Conservation (phyloP, 108 stramenopile genomes). For the Poteriospumella lacustris region DNA sequence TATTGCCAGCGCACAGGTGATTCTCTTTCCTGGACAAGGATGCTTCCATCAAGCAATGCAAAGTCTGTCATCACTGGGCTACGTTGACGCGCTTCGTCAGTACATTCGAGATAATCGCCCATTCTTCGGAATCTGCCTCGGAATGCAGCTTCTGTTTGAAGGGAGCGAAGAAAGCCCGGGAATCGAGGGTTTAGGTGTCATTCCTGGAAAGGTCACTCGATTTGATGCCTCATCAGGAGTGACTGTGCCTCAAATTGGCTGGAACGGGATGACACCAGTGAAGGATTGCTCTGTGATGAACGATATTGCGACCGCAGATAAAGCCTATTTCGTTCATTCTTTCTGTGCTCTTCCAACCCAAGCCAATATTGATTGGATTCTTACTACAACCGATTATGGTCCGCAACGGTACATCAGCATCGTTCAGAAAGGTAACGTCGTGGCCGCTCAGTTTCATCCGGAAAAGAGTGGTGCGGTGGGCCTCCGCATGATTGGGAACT, state of each 20-base stretch:
- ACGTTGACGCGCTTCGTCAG: slow-evolving; percentile 66
- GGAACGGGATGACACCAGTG: slow-evolving; percentile 83
- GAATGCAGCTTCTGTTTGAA: slow-evolving; percentile 95
- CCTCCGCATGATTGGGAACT: slow-evolving; percentile 71
- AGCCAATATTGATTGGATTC: slow-evolving; percentile 73
- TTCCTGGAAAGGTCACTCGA: slow-evolving; percentile 76
- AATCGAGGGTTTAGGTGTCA: slow-evolving; percentile 77
- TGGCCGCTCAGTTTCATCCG: slow-evolving; percentile 95
- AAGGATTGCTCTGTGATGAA: slow-evolving; percentile 67
- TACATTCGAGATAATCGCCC: slow-evolving; percentile 72
- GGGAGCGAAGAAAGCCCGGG: slow-evolving; percentile 73
- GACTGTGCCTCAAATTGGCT: slow-evolving; percentile 94
- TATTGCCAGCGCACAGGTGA: background rate
- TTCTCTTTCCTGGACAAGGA: background rate
- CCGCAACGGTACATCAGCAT: slow-evolving; percentile 72
- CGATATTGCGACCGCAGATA: background rate
- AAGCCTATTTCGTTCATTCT: slow-evolving; percentile 92
- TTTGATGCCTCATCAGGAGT: slow-evolving; percentile 48
- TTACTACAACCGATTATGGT: slow-evolving; percentile 77
- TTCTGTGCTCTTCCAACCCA: slow-evolving; percentile 74
- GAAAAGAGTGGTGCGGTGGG: slow-evolving; percentile 90
- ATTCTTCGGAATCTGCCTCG: slow-evolving; percentile 95
- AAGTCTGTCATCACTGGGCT: slow-evolving; percentile 61
- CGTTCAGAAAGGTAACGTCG: slow-evolving; percentile 79
- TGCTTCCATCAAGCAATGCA: slow-evolving; percentile 61